Conservation (phyloP, 75 land plant species). For the Selaginella tamariscina region DNA sequence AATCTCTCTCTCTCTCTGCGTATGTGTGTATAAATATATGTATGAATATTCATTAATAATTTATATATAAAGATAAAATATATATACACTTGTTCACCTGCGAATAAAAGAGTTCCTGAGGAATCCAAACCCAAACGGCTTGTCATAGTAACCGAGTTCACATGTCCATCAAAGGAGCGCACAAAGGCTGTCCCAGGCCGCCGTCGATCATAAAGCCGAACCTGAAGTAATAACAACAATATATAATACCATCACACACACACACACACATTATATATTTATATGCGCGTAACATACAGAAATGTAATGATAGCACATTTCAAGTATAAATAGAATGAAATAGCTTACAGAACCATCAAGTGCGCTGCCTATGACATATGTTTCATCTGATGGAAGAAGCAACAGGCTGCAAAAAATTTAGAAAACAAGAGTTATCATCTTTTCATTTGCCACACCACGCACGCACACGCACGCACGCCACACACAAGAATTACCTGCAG, state of each 20-base stretch:
- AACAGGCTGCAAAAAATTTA: background rate
- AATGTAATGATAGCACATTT: too few relatives aligned
- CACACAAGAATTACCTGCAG: background rate
- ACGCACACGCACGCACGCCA: too few relatives aligned
- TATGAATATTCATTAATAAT: too few relatives aligned
- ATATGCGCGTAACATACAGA: too few relatives aligned
- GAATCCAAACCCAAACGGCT: background rate
- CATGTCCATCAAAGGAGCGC: background rate
- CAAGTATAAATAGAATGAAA: background rate
- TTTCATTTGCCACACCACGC: too few relatives aligned
- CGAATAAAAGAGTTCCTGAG: background rate
- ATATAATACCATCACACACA: too few relatives aligned
- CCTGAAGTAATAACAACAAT: background rate
- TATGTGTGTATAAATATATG: too few relatives aligned
- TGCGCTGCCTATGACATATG: background rate
- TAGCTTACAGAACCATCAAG: background rate
- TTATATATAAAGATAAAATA: background rate
- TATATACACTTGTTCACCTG: too few relatives aligned
- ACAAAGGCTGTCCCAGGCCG: background rate
- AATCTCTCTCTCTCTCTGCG: background rate
- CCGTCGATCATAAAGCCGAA: background rate
- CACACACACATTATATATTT: too few relatives aligned
- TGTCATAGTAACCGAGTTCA: background rate
- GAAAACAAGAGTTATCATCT: background rate
- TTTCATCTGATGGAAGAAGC: background rate